phyloP scores from a whole-genome alignment of 2,329 filamentous ascomycete genomes.

The Paraphaeosphaeria sporulosa region DNA sequence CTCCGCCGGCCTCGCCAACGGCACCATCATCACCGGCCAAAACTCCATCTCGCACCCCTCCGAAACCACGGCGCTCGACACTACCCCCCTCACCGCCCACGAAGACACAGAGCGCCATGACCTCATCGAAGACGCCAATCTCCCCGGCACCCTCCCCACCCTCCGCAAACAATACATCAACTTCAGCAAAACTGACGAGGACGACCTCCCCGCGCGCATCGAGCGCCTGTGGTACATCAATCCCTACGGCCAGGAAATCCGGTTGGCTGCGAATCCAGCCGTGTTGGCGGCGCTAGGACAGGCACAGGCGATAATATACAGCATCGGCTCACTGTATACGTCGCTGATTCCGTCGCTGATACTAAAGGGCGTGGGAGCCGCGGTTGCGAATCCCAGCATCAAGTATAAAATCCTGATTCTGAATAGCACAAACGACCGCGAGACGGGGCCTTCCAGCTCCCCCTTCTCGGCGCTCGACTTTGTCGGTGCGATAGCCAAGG shows the following conservation, averaged over 20 bases:
- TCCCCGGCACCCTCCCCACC: constrained; percentile 80
- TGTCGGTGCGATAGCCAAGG: constrained; percentile 77
- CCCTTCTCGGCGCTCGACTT: constrained; percentile 83
- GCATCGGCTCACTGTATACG: constrained; percentile 93
- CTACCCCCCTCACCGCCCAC: constrained; percentile 25
- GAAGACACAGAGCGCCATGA: constrained; percentile 65
- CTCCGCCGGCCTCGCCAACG: constrained; percentile 79
- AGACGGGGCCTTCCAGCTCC: constrained; percentile 74
- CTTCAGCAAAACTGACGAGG: constrained; percentile 77
- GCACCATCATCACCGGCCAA: constrained; percentile 83
- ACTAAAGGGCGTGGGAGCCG: constrained; percentile 75
- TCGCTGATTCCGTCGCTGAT: constrained; percentile 85
- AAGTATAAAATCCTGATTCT: constrained; percentile 81
- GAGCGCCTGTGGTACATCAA: constrained; percentile 95
- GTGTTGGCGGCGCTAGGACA: constrained; percentile 72
- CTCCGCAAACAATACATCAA: constrained; percentile 81
- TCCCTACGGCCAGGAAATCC: constrained; percentile 96
- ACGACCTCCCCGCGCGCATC: constrained; percentile 80
- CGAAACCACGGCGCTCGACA: constrained; percentile 36
- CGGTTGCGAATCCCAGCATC: constrained; percentile 62
- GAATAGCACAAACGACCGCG: constrained; percentile 84
- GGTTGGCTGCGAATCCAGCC: constrained; percentile 81
- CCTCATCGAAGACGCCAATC: constrained; percentile 78
- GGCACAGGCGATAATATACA: constrained; percentile 80
- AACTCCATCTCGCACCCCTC: constrained; percentile 63